Base-by-base conservation (phyloP, 371 early-diverging fungal genomes). In the Modicella reniformis region DNA sequence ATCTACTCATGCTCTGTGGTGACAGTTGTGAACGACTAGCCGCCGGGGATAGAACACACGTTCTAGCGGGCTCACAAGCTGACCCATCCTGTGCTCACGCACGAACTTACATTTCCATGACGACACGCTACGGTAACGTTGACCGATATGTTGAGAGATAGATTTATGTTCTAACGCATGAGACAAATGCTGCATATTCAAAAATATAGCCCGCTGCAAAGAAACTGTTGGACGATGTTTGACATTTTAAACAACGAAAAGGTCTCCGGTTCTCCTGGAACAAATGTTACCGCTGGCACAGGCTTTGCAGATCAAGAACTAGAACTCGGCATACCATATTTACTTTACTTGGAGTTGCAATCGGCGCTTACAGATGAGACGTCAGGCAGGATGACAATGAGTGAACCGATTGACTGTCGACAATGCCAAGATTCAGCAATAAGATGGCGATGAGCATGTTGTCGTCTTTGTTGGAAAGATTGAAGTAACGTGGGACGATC, bases 161-260 rank as follows among this genome's bases (percentile, higher is more conserved):
- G 28, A 54, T 15, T 50, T 19, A 21, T 56, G 37, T 37, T 37
- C 37, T 37, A 37, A 37, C 37, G 37, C 37, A 13, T 37, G 37
- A 37, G 13, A 8, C 37, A 8, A 37, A 37, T 37, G 8, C 13
- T 37, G 13, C 37, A 37, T 12, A 48, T 52, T n/a, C 40, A 0
- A 54, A 9, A 49, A 1, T 17, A 26, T 81, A 88, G 84, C 89
- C 93, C n/a, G 84, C 82, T 26, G 88, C 91, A 70, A 88, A 88
- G 73, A 84, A 87, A 54, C 84, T 90, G 54, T 80, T 90, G 67
- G 92, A 92, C 54, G 94, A 94, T 63, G 47, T 91, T 93, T 74
- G 95, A 94, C 72, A 85, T 86, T 77, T 72, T 96, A 85, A 93
- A 93, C 77, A 87, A 88, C 72, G 87, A 85, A 25, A 87, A 88